Base-by-base conservation (phyloP, 208 protist species). In the Leptomonas seymouri region DNA sequence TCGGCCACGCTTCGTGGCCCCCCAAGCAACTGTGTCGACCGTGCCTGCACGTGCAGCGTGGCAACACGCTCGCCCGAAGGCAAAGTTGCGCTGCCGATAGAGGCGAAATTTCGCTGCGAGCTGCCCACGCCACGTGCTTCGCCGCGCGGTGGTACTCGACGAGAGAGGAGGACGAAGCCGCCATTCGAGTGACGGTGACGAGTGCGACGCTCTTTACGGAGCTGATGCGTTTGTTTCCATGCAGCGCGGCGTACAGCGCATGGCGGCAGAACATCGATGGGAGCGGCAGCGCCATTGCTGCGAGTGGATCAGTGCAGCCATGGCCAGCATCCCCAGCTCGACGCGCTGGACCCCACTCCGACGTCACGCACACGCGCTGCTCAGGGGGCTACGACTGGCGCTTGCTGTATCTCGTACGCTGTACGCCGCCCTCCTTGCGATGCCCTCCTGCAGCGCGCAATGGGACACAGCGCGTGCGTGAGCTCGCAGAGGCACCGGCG, bases 171-270 rank as follows among this genome's bases (percentile, higher is more conserved):
- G 4, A 27, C 4, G 27, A n/a, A 5, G 44, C 59, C 18, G 64
- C 16, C 6, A 31, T 23, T 14, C 51, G 54, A 1, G 70, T 64
- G 18, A 78, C 71, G n/a, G 71, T 82, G 31, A 75, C 77, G n/a
- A 56, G 53, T 21, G 50, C 57, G 12, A 71, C 56, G 1, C 39
- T 82, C 14, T 27, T 74, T 20, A 12, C 27, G 4, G 67, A 68
- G 50, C 58, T 78, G 46, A 16, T 9, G 51, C 57, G 61, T 3
- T 45, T 82, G 34, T 82, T 82, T 54, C 77, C 77, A 5, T 70
- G 53, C n/a, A 63, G 59, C 34, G 21, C 34, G 4, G 11, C 41
- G 14, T 72, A 73, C 41, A 5, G 5, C 3, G 7, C 27, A n/a
- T 67, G 72, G 28, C 30, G 27, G 55, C 44, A 59, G 21, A 34